Percentiles rank a stretch among this genome's conserved stretches.
These are phyloP conservation scores for Gracilariopsis chorda DNA, from an alignment of 23 red algal genomes.

Conservation along the genomic window DNA sequence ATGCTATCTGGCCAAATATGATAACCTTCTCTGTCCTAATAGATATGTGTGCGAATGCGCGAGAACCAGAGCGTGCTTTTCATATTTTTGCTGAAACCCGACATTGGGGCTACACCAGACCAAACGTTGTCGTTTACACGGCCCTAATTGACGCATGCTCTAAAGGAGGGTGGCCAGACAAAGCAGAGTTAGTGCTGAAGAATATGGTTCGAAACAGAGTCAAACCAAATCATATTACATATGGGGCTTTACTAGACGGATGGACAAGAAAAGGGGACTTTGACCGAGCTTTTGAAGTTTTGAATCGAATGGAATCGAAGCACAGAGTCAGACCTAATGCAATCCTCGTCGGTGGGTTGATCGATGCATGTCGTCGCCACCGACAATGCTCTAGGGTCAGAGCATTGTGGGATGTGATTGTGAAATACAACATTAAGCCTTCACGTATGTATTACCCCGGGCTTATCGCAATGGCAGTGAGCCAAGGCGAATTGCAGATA, in stretches of 20 bases:
- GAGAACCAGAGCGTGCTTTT: slow-evolving; percentile 63
- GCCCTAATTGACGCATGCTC: slow-evolving; percentile 68
- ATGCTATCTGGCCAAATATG: slow-evolving; percentile 55
- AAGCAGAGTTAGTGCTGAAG: slow-evolving; percentile 37
- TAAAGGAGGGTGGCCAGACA: slow-evolving; percentile 62
- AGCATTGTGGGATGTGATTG: slow-evolving; percentile 41
- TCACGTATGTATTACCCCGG: slow-evolving; percentile 20
- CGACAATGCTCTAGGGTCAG: neutral
- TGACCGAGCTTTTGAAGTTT: slow-evolving; percentile 38
- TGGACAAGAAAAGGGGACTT: slow-evolving; percentile 47
- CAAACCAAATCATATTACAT: slow-evolving; percentile 69
- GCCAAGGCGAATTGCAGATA: slow-evolving; percentile 2
- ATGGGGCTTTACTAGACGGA: slow-evolving; percentile 58
- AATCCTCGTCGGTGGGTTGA: slow-evolving; percentile 48
- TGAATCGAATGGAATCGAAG: slow-evolving; percentile 29
- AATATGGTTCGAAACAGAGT: slow-evolving; percentile 46
- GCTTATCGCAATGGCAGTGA: slow-evolving; percentile 38
- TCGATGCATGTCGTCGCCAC: slow-evolving; percentile 34
- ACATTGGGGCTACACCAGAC: slow-evolving; percentile 28
- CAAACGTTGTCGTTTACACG: slow-evolving; percentile 67
- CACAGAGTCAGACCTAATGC: slow-evolving; percentile 31
- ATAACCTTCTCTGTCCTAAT: slow-evolving; percentile 68
- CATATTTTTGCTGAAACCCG: slow-evolving; percentile 72
- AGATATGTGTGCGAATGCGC: slow-evolving; percentile 60
- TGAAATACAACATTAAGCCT: slow-evolving; percentile 44